These are phyloP conservation scores for Xenoacremonium recifei DNA, from an alignment of 2,329 filamentous ascomycete species.

Conservation along the genomic window DNA sequence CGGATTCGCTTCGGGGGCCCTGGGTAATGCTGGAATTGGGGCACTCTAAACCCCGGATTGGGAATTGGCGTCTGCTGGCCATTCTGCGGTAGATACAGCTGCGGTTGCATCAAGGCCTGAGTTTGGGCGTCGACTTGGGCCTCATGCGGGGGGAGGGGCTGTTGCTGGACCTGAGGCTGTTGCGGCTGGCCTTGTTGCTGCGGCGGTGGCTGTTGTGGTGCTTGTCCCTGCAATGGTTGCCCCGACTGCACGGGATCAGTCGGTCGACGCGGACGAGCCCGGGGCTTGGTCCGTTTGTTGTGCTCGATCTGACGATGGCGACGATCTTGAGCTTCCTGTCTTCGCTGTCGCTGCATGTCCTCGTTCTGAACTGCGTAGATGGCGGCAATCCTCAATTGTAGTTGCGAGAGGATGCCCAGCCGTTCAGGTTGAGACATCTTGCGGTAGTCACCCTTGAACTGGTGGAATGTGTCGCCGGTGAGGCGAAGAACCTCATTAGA, in stretches of 20 bases:
- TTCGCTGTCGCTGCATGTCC: conserved; percentile 38
- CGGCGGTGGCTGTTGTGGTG: conserved; percentile 10
- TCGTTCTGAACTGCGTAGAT: conserved; percentile 46
- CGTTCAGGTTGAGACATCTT: conserved; percentile 41
- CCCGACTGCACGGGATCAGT: conserved; percentile 26
- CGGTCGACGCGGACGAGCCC: conserved; percentile 24
- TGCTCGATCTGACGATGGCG: conserved; percentile 39
- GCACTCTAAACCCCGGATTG: conserved; percentile 25
- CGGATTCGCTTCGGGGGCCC: conserved; percentile 30
- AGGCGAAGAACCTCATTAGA: conserved; percentile 37
- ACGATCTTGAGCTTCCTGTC: conserved; percentile 37
- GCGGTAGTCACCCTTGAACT: conserved; percentile 43
- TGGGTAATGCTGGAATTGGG: conserved; percentile 28
- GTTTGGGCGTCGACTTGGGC: conserved; percentile 20
- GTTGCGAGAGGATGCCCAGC: conserved; percentile 36
- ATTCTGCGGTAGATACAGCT: conserved; percentile 26
- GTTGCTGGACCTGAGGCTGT: conserved; percentile 15
- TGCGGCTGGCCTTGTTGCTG: conserved; percentile 16
- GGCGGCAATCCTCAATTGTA: conserved; percentile 42
- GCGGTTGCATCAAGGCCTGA: conserved; percentile 26
- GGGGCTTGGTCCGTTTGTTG: conserved; percentile 25
- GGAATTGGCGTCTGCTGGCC: conserved; percentile 25
- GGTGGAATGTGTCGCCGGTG: conserved; percentile 43
- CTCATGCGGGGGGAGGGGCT: conserved; percentile 21
- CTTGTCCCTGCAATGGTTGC: conserved; percentile 14